Evolutionary conservation across 257 asterid species (phyloP), one percentile per base, ranked within the genome.

Genomic region (Cruciata laevipes): DNA sequence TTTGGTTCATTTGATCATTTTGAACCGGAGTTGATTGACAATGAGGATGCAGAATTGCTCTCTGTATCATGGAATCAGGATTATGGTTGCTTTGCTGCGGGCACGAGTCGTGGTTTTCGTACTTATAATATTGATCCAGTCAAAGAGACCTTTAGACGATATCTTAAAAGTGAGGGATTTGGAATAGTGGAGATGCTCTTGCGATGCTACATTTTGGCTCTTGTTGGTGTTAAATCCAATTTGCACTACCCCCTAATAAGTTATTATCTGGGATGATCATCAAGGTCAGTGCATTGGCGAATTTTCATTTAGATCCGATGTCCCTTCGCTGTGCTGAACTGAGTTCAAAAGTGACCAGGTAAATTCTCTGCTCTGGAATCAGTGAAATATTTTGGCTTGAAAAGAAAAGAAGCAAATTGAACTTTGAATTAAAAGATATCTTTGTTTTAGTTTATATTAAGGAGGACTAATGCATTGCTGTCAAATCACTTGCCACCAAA

Each of bases 401-500:
- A n/a, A n/a, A n/a, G n/a, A n/a, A 64, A 52, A 42, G n/a, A 37
- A 63, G 59, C 30, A 38, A 47, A 77, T 58, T 18, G 37, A 60
- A 72, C 59, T 74, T 68, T 17, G 21, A 70, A 66, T 52, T 75
- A 53, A 57, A 37, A 32, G 72, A 1, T 64, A 25, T 75, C 75
- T 49, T 66, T 57, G 30, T 77, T 83, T 73, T 96, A 90, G 97
- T 93, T 90, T 79, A 88, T 93, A 80, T 76, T 93, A 83, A 85
- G 99, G 83, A 86, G 99, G 91, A 93, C 99, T 68, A 93, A 90
- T 82, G 83, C 96, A n/a, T 77, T 93, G 63, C 80, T 90, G 47
- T 93, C 99, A 24, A 93, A 90, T 76, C 99, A 93, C 88, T 85
- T 93, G 76, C 99, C 99, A 32, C 99, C 99, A 12, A 93, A 93